Evolutionary conservation across 352 stramenopile species (phyloP), one percentile per base, ranked within the genome.

Genomic region (Pythium periplocum): DNA sequence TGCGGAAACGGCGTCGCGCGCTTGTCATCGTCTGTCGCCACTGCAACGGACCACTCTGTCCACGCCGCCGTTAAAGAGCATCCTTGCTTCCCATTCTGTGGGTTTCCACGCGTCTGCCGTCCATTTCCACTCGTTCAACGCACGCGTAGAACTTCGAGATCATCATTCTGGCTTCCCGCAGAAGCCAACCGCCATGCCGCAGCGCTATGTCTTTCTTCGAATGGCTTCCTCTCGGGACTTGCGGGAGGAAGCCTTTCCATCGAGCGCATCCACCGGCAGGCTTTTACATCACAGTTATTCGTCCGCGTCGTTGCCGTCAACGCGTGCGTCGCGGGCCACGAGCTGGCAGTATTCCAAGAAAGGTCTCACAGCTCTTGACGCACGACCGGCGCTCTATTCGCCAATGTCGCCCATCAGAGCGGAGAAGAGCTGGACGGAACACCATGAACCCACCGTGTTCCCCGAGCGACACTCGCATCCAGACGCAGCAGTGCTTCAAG

Each of bases 171-270:
- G 4, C 12, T 2, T 37, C 30, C n/a, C 11, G n/a, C 50, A 53
- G 2, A 32, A 39, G 3, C 9, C 6, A 32, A 26, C 37, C 9
- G 48, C 57, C 17, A 78, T 78, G 68, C 70, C 65, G n/a, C 68
- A 74, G 50, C 58, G 64, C 46, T 78, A 78, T 56, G 69, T 78
- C 58, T 66, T 74, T 51, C 62, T 78, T 42, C 61, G 61, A 44
- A 78, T 78, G 68, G 68, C 68, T 33, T 78, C 68, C 45, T 60
- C 49, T 42, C 61, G 61, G 39, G 61, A 76, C n/a, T 58, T 73
- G 43, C 61, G 60, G 12, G 64, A 69, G 37, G 67, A 72, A 56
- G 50, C 49, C 1, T 62, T 26, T 26, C 17, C 17, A 26, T 26
- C 17, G 17, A 26, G 17, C 17, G 17, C 17, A 26, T 26, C 17